phyloP scores from a whole-genome alignment of 208 protist species.

The Balamuthia mandrillaris region DNA sequence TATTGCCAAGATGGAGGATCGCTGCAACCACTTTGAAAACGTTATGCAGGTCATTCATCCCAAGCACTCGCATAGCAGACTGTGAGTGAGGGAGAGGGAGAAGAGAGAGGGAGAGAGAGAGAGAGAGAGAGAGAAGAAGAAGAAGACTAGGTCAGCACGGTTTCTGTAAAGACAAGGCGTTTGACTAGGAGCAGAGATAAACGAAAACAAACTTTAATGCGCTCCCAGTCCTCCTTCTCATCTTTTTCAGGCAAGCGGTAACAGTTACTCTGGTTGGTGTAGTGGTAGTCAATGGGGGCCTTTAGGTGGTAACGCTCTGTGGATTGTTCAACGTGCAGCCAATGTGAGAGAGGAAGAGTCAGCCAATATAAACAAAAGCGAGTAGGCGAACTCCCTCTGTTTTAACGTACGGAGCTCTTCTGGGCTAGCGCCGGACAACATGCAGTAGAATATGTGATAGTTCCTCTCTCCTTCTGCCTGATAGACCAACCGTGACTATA shows the following conservation, averaged over 20 bases:
- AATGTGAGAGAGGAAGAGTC: conserved; percentile 3
- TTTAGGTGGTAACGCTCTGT: conserved; percentile 41
- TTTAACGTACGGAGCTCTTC: conserved; percentile 32
- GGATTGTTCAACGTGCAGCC: background rate
- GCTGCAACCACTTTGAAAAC: conserved; percentile 63
- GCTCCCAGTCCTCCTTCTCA: conserved; percentile 63
- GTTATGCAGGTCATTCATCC: conserved; percentile 55
- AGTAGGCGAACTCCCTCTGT: too few relatives aligned
- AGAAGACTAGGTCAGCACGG: background rate
- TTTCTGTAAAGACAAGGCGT: background rate
- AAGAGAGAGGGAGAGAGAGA: background rate
- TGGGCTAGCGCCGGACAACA: conserved; percentile 63
- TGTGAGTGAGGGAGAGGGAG: background rate
- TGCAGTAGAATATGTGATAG: conserved; percentile 80
- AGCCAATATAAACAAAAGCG: background rate
- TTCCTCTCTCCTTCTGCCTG: conserved; percentile 73
- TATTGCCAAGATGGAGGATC: conserved; percentile 76
- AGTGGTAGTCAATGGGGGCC: conserved; percentile 48
- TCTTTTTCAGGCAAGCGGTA: conserved; percentile 63
- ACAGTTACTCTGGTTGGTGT: conserved; percentile 54
- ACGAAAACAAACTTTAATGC: conserved; percentile 13
- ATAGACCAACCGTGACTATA: conserved; percentile 59
- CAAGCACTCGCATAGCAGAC: conserved; percentile 39
- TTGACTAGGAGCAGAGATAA: background rate
- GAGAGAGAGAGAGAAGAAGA: background rate